phyloP scores from a whole-genome alignment of 148 eudicot species.

The Silene uniflora region DNA sequence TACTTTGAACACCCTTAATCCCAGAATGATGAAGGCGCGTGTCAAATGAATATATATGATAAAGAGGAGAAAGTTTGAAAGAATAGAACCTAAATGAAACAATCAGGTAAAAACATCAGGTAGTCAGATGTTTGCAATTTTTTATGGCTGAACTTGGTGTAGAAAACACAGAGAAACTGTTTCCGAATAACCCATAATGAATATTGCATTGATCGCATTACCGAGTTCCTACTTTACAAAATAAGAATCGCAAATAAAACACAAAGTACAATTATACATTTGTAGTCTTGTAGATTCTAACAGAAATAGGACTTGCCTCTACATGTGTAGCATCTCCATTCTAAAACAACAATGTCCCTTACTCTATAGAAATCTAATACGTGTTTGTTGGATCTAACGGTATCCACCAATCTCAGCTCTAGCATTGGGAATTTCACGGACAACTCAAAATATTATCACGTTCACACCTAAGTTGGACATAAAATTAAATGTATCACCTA shows the following conservation, averaged over 20 bases:
- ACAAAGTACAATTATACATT: neutral
- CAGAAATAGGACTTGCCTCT: neutral
- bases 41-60: too few relatives aligned
- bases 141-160: too few relatives aligned
- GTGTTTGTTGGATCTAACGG: neutral
- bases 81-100: too few relatives aligned
- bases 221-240: too few relatives aligned
- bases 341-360: neutral
- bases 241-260: neutral
- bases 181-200: too few relatives aligned
- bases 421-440: neutral
- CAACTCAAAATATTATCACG: neutral
- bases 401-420: neutral
- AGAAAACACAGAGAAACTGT: too few relatives aligned
- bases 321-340: neutral
- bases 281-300: neutral
- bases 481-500: neutral
- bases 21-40: too few relatives aligned
- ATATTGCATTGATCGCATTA: too few relatives aligned
- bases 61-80: too few relatives aligned
- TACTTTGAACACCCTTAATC: neutral
- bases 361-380: neutral
- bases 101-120: too few relatives aligned
- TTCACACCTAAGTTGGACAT: conserved; percentile 2
- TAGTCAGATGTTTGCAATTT: too few relatives aligned